Base-by-base conservation (phyloP, 352 stramenopile species). In the Peronospora destructor region DNA sequence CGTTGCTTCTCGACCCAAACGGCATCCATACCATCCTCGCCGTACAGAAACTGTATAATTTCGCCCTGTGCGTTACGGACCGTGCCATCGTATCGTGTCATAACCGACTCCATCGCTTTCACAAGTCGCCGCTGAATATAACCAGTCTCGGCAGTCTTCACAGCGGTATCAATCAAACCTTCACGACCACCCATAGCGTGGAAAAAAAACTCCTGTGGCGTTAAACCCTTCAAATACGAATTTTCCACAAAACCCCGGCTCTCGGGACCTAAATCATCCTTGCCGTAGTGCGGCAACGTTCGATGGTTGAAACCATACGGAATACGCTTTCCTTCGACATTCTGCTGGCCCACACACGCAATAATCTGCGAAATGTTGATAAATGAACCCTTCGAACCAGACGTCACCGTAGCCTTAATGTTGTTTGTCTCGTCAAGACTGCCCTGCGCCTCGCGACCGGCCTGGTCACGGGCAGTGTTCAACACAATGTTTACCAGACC, bases 291-390 rank as follows among this genome's bases (percentile, higher is more conserved):
- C 77, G 69, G 95, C 76, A 95, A 96, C 82, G 86, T 99, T 66
- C 71, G 95, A 74, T 79, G 97, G 61, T 74, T 96, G 85, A 87
- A 98, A 45, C 74, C 95, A 71, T 88, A 98, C 19, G 91, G 93
- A 62, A 99, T 99, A 57, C 96, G 89, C 69, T 98, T 97, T 46
- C 96, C 91, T 87, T 98, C 93, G 36, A 99, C 94, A 68, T 98
- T 98, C 66, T 99, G 96, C 59, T 99, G 96, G 59, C 96, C 96
- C 23, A 99, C 95, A 72, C 94, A 98, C 52, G 95, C 96, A 79
- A 99, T 98, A 87, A 99, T 99, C 78, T 99, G 97, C 34, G 95
- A 98, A 61, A 99, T 99, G 70, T 99, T 99, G 64, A 99, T 98
- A 64, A 98, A 98, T 9, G 88, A 98, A 49, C 97, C 97, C 84